Base-by-base conservation (phyloP, 2,329 filamentous ascomycete species). In the Alternaria ethzedia region DNA sequence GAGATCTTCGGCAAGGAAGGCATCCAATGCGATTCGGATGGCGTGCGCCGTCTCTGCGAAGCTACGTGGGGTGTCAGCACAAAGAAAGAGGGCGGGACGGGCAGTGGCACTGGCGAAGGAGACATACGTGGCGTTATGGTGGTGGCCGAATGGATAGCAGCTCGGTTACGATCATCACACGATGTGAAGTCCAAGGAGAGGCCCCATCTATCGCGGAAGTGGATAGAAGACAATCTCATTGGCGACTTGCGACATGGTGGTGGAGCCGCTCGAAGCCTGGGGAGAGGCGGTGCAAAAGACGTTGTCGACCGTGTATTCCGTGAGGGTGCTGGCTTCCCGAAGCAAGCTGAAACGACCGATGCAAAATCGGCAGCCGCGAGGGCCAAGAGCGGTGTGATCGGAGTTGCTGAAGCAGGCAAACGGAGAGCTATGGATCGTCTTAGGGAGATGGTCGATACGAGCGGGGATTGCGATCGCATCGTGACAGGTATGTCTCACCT, bases 1-100 rank as follows among this genome's bases (percentile, higher is more conserved):
- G 83, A 84, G 2, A 90, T 99, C 0, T 97, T 99, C 69, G 89
- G 92, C 63, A 94, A 91, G 70, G 96, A 99, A 81, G 92, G 92
- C 2, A 92, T 99, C 15, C 87, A 90, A 0, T 96, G 92, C 69
- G 96, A 99, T 72, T 90, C 89, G 63, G 96, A 98, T 73, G 96
- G 93, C 1, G 93, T 96, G 5, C 87, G 96, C 67, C 91, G 92
- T 73, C 82, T 96, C 1, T 96, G 93, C 67, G 93, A 96, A 80
- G 88, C 91, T 9, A 90, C 91, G 0, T 96, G 92, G 91, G 92
- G 92, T 10, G 90, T 94, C 77, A 88, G 86, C 15, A 89, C 86
- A 64, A 89, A 90, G n/a, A 87, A 90, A 60, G 90, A 94, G 68
- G 87, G 83, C 43, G 81, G 82, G 11, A 81, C 87, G 21, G 89